A percentile compares a stretch with the other conserved stretches of the same genome.
phyloP scores from a whole-genome alignment of 2,329 filamentous ascomycete genomes.

The Aphanocladium album region DNA sequence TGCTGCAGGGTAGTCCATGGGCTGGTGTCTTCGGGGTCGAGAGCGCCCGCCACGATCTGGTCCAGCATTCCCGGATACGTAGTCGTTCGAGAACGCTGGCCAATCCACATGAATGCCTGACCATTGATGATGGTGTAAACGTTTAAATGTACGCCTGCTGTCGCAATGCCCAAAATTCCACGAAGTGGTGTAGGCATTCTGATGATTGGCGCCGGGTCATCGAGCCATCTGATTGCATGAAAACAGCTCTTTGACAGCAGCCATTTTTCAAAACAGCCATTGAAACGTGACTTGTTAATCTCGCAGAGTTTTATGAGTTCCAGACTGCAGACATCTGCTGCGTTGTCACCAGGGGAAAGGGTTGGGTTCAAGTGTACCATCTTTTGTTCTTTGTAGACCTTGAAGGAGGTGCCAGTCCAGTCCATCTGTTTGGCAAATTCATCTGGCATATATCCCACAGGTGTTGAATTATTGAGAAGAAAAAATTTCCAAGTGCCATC shows the following conservation, averaged over 20 bases:
- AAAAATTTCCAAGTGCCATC: slow-evolving; percentile 20
- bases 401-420: slow-evolving; percentile 19
- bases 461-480: slow-evolving; percentile 18
- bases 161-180: slow-evolving; percentile 32
- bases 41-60: slow-evolving; percentile 33
- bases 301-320: slow-evolving; percentile 23
- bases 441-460: slow-evolving; percentile 23
- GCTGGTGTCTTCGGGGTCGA: slow-evolving; percentile 26
- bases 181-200: slow-evolving; percentile 28
- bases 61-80: slow-evolving; percentile 32
- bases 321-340: slow-evolving; percentile 15
- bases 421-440: slow-evolving; percentile 18
- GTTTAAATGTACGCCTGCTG: slow-evolving; percentile 33
- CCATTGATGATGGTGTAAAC: slow-evolving; percentile 22
- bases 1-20: slow-evolving; percentile 26
- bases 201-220: slow-evolving; percentile 17
- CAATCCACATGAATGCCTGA: slow-evolving; percentile 23
- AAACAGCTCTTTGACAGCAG: slow-evolving; percentile 18
- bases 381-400: slow-evolving; percentile 12
- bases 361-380: slow-evolving; percentile 20
- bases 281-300: slow-evolving; percentile 22
- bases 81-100: slow-evolving; percentile 24
- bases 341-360: slow-evolving; percentile 13
- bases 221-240: slow-evolving; percentile 25
- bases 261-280: slow-evolving; percentile 24